Evolutionary conservation across 2,329 filamentous ascomycete genomes (phyloP).

Genomic region (Colletotrichum sp.): DNA sequence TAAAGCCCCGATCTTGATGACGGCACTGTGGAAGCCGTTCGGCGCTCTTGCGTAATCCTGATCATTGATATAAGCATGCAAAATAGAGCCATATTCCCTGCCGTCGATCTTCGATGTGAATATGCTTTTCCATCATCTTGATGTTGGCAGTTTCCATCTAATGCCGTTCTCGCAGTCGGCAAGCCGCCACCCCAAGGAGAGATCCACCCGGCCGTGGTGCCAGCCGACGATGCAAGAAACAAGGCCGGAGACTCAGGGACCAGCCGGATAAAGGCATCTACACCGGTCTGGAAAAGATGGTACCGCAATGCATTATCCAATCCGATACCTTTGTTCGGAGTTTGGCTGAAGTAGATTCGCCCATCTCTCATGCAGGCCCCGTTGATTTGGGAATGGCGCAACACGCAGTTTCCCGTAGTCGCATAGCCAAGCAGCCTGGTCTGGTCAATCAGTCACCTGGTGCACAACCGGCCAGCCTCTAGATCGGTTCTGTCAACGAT

Average conservation of each 20-base stretch:
- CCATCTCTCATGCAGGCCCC: background rate
- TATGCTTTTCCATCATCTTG: background rate
- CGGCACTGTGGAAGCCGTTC: background rate
- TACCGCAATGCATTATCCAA: background rate
- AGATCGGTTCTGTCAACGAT: background rate
- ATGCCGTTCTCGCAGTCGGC: background rate
- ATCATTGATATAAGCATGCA: background rate
- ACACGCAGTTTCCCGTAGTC: background rate
- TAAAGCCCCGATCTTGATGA: background rate
- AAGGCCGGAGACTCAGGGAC: background rate
- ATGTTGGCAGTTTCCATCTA: background rate
- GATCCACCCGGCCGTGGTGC: background rate
- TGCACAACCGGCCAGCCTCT: background rate
- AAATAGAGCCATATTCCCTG: background rate
- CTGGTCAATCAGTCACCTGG: background rate
- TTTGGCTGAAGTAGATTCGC: background rate
- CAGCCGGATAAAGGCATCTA: background rate
- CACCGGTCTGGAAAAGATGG: background rate
- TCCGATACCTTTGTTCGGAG: background rate
- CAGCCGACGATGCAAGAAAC: background rate
- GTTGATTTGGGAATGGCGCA: background rate
- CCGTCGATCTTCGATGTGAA: slow-evolving; percentile 3
- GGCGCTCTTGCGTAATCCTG: background rate
- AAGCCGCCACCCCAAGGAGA: background rate
- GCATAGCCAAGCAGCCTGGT: background rate